phyloP scores from a whole-genome alignment of 495 filamentous ascomycete species.

The Cudoniella acicularis region DNA sequence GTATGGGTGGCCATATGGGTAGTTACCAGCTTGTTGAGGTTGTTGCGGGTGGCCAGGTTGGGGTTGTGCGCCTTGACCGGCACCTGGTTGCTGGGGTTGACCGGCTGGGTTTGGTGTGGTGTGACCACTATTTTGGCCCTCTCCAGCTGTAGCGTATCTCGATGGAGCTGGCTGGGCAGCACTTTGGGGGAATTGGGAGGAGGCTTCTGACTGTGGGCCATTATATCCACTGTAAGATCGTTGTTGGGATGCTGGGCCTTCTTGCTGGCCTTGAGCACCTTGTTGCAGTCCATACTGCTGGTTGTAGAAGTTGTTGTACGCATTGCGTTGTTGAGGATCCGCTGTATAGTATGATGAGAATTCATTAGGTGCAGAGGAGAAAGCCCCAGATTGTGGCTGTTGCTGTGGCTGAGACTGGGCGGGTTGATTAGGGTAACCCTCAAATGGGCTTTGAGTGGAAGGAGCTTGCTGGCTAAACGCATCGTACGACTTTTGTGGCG shows the following conservation, averaged over 20 bases:
- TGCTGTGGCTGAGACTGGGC: slow-evolving; percentile 50
- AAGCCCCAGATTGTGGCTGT: slow-evolving; percentile 53
- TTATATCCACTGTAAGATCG: slow-evolving; percentile 73
- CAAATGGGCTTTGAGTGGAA: slow-evolving; percentile 40
- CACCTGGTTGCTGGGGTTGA: slow-evolving; percentile 48
- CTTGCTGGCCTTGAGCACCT: slow-evolving; percentile 61
- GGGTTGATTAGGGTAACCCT: slow-evolving; percentile 49
- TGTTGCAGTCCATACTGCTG: slow-evolving; percentile 69
- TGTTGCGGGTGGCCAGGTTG: slow-evolving; percentile 55
- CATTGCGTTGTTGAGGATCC: slow-evolving; percentile 67
- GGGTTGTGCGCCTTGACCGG: slow-evolving; percentile 47
- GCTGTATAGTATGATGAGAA: slow-evolving; percentile 84
- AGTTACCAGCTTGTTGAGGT: slow-evolving; percentile 63
- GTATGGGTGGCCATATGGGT: slow-evolving; percentile 73
- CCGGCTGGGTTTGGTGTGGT: slow-evolving; percentile 82
- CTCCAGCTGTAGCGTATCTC: slow-evolving; percentile 64
- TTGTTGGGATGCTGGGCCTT: slow-evolving; percentile 64
- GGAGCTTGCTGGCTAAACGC: slow-evolving; percentile 71
- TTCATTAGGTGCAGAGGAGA: slow-evolving; percentile 73
- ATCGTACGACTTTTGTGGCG: slow-evolving; percentile 82
- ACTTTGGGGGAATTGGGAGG: slow-evolving; percentile 71
- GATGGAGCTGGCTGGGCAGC: slow-evolving; percentile 58
- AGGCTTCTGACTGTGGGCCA: slow-evolving; percentile 63
- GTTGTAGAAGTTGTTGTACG: slow-evolving; percentile 75
- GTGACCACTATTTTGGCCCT: slow-evolving; percentile 79